Base-by-base conservation (phyloP, 345 rosid species). In the Bruguiera gymnorhiza region DNA sequence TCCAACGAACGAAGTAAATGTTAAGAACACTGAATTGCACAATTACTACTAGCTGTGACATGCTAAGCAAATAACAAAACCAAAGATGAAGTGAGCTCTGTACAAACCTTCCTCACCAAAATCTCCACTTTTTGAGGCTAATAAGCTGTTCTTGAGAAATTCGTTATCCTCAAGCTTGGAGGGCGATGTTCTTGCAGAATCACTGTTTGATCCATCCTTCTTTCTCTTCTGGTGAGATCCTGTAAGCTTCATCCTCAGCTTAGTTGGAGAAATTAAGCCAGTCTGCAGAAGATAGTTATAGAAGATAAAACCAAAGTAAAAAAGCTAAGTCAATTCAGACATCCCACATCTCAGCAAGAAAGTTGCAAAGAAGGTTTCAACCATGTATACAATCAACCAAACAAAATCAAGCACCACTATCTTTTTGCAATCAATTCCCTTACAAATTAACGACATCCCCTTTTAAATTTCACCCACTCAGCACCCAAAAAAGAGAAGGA, bases 111-210 rank as follows among this genome's bases (percentile, higher is more conserved):
- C 81, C 48, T 86, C 88, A 43, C 82, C 75, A 74, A 86, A 79
- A 50, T 84, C 81, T 62, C 71, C 81, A 65, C 63, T 63, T 6
- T 74, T 65, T 68, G 91, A 81, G 79, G 83, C 85, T 70, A 95
- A 74, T 73, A 95, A 78, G 76, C 94, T 84, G 84, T 83, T 85
- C 66, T 75, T 88, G 69, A 77, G 84, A 80, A 88, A 83, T 65
- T 95, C 97, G 16, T 83, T 58, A 60, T 90, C 99, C 62, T 85
- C 86, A 69, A 88, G 83, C 86, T 81, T 90, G 32, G 97, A 82
- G 73, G 99, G 99, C 73, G 99, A 95, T 50, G 99, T 92, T 63
- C 97, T 89, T 21, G 96, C 75, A 36, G 99, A 95, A 79, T 87
- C 88, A 70, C 77, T 75, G 68, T 80, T 90, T 31, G 96, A 87